These are phyloP conservation scores for Aspergillus ustus DNA, from an alignment of 2,329 filamentous ascomycete genomes.

Conservation along the genomic window DNA sequence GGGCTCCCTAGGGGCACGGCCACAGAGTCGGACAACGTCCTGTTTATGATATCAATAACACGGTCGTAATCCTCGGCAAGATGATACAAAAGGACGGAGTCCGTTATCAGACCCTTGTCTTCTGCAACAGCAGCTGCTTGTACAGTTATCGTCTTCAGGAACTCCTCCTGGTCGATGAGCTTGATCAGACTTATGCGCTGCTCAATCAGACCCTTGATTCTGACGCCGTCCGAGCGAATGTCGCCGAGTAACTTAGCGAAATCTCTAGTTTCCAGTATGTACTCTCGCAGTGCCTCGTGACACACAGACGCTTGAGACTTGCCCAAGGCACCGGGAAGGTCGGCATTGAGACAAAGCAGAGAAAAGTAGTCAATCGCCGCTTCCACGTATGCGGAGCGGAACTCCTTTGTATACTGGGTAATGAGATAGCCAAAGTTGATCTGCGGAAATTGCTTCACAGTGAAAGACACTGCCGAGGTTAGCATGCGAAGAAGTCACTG, in stretches of 20 bases:
- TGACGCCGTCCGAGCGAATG: conserved; percentile 80
- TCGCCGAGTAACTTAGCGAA: conserved; percentile 94
- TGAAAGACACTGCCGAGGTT: conserved; percentile 55
- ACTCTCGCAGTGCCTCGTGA: conserved; percentile 88
- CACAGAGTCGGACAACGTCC: conserved; percentile 86
- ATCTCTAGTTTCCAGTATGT: conserved; percentile 94
- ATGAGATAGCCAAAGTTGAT: conserved; percentile 94
- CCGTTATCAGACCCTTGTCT: conserved; percentile 89
- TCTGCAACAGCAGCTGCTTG: conserved; percentile 92
- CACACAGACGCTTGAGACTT: conserved; percentile 80
- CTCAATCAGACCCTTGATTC: conserved; percentile 86
- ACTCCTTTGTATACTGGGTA: conserved; percentile 94
- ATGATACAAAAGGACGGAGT: conserved; percentile 93
- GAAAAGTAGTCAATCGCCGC: conserved; percentile 92
- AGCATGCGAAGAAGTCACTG: conserved; percentile 18
- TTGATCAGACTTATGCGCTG: conserved; percentile 81
- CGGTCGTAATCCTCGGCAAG: conserved; percentile 93
- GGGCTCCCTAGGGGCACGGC: conserved; percentile 84
- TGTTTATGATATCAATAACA: conserved; percentile 88
- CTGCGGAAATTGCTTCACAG: conserved; percentile 65
- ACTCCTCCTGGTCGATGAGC: conserved; percentile 77
- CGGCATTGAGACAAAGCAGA: conserved; percentile 88
- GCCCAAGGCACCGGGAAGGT: conserved; percentile 74
- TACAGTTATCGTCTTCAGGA: conserved; percentile 88
- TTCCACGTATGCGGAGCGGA: conserved; percentile 85